Percentiles rank a stretch among this genome's conserved stretches.
These are phyloP conservation scores for Striga asiatica DNA, from an alignment of 257 asterid genomes.

Conservation along the genomic window DNA sequence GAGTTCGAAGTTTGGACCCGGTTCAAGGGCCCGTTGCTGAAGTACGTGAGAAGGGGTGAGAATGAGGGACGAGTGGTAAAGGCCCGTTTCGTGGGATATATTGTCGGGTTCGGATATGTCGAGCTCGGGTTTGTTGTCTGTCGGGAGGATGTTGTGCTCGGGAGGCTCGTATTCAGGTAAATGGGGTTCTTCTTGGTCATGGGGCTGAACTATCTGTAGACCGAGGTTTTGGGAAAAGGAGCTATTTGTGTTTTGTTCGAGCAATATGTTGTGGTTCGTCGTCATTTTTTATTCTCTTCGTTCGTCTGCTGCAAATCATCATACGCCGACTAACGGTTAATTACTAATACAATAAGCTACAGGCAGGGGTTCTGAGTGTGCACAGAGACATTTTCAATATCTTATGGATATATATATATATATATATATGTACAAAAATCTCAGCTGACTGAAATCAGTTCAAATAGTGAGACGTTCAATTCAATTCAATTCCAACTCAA, in stretches of 20 bases:
- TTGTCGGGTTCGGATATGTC: slow-evolving; percentile 51
- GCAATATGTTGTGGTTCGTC: slow-evolving; percentile 50
- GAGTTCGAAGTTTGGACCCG: slow-evolving; percentile 39
- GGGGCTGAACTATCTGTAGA: slow-evolving; percentile 35
- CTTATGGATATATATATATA: no score
- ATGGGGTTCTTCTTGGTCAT: slow-evolving; percentile 31
- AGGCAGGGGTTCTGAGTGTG: no score
- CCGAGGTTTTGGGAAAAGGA: slow-evolving; percentile 42
- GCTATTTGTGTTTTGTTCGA: slow-evolving; percentile 39
- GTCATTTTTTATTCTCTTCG: slow-evolving; percentile 26
- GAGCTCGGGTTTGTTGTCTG: no score
- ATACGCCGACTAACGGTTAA: no score
- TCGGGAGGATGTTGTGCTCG: no score
- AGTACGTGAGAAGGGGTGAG: slow-evolving; percentile 54
- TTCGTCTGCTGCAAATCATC: slow-evolving; percentile 10
- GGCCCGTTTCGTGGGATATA: slow-evolving; percentile 36
- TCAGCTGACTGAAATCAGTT: no score
- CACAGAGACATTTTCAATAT: no score
- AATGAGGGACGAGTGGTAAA: slow-evolving; percentile 40
- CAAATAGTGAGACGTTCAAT: no score
- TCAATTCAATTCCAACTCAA: no score
- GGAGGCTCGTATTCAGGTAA: no score
- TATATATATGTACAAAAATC: no score
- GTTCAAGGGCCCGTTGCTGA: slow-evolving; percentile 60
- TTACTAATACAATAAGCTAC: no score